Evolutionary conservation across 2,329 filamentous ascomycete species (phyloP).

Genomic region (Colletotrichum spinosum): DNA sequence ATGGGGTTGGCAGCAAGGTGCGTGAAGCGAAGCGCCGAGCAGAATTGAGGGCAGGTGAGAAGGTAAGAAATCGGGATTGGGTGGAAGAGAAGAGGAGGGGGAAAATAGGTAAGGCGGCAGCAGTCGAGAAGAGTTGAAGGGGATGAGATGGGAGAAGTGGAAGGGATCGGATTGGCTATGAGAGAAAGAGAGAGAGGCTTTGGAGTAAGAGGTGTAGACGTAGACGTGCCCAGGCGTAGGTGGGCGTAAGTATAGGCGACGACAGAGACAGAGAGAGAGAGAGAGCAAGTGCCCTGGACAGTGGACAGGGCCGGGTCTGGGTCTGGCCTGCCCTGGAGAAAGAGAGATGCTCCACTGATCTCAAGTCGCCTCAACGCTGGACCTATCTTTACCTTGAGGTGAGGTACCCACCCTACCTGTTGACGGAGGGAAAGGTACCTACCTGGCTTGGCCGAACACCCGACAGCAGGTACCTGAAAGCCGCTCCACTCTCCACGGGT

Average conservation of each 20-base stretch:
- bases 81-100: slow-evolving; percentile 6
- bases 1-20: slow-evolving; percentile 19
- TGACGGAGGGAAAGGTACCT: no score
- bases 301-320: slow-evolving; percentile 24
- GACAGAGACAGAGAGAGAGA: background rate
- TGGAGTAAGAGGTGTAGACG: background rate
- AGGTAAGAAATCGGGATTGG: slow-evolving; percentile 20
- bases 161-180: slow-evolving; percentile 20
- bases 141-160: slow-evolving; percentile 24
- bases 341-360: background rate
- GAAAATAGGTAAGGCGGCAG: background rate
- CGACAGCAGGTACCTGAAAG: no score
- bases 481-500: slow-evolving; percentile 10
- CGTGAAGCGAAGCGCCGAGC: slow-evolving; percentile 16
- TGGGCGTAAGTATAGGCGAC: slow-evolving; percentile 24
- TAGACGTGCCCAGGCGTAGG: slow-evolving; percentile 17
- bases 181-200: background rate
- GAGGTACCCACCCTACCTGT: no score
- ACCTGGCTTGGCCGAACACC: no score
- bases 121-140: slow-evolving; percentile 26
- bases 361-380: no score
- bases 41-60: slow-evolving; percentile 29
- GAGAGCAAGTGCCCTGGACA: background rate
- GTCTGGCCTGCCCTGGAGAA: slow-evolving; percentile 32
- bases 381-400: no score